Percentiles rank a stretch among this genome's conserved stretches.
Conservation (phyloP, 2,329 filamentous ascomycete species). For the Tolypocladium tropicale region DNA sequence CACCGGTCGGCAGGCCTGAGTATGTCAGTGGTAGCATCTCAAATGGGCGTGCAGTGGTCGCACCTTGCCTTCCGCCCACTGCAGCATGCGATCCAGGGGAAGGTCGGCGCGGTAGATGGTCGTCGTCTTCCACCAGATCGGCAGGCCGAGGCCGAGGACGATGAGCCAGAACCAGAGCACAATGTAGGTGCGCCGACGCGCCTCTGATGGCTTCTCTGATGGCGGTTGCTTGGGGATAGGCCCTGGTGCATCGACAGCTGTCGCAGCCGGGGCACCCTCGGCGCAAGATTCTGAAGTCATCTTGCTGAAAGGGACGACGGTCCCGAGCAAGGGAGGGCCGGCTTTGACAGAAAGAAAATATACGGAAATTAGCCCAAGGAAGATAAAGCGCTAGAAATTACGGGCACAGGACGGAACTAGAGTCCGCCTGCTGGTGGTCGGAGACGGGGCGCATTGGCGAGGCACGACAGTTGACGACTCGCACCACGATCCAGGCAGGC, state of each 20-base stretch:
- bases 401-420: not conserved
- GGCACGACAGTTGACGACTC: not conserved
- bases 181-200: conserved; percentile 61
- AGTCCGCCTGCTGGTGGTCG: not conserved
- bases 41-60: not conserved
- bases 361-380: not conserved
- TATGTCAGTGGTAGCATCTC: conserved; percentile 1
- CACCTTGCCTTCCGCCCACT: conserved; percentile 1
- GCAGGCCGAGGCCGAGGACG: conserved; percentile 72
- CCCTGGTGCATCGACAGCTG: conserved; percentile 2
- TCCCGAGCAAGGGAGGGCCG: not conserved
- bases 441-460: not conserved
- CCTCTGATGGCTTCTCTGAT: conserved; percentile 61
- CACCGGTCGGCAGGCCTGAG: conserved; percentile 72
- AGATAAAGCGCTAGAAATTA: no score
- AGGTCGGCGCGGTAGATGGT: conserved; percentile 80
- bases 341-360: no score
- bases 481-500: not conserved
- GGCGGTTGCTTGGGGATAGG: conserved; percentile 42
- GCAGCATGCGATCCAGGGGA: conserved; percentile 67
- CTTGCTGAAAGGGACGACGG: not conserved
- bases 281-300: conserved; percentile 9
- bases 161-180: conserved; percentile 87
- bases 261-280: conserved; percentile 8
- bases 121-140: conserved; percentile 94